Evolutionary conservation across 2,329 filamentous ascomycete genomes (phyloP).

Genomic region (Fusarium brevicatenulatum): DNA sequence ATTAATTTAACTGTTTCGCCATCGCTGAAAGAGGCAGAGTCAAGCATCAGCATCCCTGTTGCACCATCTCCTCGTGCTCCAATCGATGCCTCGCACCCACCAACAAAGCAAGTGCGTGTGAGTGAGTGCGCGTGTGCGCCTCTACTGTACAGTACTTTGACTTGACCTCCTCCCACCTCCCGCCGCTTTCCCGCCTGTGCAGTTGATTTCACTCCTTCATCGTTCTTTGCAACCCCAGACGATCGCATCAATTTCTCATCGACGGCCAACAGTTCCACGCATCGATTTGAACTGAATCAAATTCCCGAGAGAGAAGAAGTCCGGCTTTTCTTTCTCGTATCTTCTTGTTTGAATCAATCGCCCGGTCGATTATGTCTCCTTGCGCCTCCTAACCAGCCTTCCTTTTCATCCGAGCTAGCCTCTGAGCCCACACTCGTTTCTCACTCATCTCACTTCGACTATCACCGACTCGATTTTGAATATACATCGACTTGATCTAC

Average conservation of each 20-base stretch:
- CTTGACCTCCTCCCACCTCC: slow-evolving; percentile 39
- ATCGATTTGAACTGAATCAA: slow-evolving; percentile 27
- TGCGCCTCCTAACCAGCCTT: slow-evolving; percentile 46
- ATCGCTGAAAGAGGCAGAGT: slow-evolving; percentile 35
- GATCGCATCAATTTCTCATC: slow-evolving; percentile 39
- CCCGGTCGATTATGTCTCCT: slow-evolving; percentile 51
- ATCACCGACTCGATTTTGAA: slow-evolving; percentile 16
- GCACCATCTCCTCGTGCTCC: slow-evolving; percentile 35
- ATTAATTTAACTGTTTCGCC: slow-evolving; percentile 42
- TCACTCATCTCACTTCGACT: slow-evolving; percentile 35
- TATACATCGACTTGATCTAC: background rate
- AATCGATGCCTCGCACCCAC: slow-evolving; percentile 37
- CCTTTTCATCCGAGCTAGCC: slow-evolving; percentile 57
- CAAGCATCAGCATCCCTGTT: slow-evolving; percentile 35
- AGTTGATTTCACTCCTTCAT: slow-evolving; percentile 41
- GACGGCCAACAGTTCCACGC: slow-evolving; percentile 9
- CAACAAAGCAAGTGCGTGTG: slow-evolving; percentile 18
- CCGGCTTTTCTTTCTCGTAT: slow-evolving; percentile 32
- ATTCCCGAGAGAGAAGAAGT: slow-evolving; percentile 12
- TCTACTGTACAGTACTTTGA: background rate
- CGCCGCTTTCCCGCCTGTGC: slow-evolving; percentile 16
- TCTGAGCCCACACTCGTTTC: slow-evolving; percentile 58
- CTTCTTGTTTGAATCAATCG: slow-evolving; percentile 37
- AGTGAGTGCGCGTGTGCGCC: slow-evolving; percentile 1
- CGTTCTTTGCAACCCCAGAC: slow-evolving; percentile 36